These are phyloP conservation scores for Gelatoporia subvermispora DNA, from an alignment of 768 basidiomycete genomes.

Conservation along the genomic window DNA sequence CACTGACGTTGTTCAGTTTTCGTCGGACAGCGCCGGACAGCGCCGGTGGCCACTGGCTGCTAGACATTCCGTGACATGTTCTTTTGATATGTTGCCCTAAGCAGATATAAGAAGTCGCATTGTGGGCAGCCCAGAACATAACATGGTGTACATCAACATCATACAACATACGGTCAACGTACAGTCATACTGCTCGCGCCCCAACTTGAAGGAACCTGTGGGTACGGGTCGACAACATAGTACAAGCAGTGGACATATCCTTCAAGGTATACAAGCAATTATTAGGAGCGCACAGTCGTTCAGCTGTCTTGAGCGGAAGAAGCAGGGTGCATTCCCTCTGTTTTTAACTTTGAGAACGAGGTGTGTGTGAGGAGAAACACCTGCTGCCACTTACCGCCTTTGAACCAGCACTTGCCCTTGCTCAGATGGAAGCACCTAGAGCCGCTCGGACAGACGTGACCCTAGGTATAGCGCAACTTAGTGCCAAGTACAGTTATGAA, in stretches of 20 bases:
- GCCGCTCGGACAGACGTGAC: conserved; percentile 77
- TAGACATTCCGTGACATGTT: no score
- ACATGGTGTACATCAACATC: background rate
- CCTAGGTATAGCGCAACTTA: conserved; percentile 22
- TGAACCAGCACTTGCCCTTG: conserved; percentile 87
- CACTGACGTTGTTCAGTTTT: no score
- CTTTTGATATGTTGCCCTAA: no score
- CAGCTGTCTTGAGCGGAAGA: background rate
- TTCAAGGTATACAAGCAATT: no score
- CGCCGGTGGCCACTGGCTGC: no score
- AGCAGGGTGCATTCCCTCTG: conserved; percentile 38
- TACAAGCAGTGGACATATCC: no score
- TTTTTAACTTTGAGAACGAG: no score
- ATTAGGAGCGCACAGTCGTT: no score
- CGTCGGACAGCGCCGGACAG: no score
- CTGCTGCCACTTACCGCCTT: conserved; percentile 47
- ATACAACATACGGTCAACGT: background rate
- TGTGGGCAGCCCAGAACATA: no score
- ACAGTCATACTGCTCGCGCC: no score
- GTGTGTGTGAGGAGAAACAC: background rate
- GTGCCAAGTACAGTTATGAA: background rate
- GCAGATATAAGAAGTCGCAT: no score
- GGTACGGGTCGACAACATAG: background rate
- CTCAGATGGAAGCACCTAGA: conserved; percentile 49
- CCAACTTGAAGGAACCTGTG: background rate